Evolutionary conservation across 371 early-diverging fungal species (phyloP).

Genomic region (Saksenaea oblongispora): DNA sequence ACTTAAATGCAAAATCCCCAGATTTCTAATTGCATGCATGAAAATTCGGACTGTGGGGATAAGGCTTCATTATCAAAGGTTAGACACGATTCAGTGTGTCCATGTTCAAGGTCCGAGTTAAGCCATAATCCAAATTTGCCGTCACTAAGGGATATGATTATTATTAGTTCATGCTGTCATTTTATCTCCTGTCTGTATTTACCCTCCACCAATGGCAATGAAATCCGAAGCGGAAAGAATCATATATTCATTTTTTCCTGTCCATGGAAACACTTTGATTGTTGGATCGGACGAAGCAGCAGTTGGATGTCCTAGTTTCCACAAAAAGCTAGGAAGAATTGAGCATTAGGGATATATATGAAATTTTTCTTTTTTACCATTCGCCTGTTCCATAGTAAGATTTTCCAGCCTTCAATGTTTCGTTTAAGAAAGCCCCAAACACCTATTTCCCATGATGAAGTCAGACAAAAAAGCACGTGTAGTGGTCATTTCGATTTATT

Average conservation of each 20-base stretch:
- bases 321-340: constrained; percentile 30
- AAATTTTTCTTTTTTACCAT: constrained; percentile 58
- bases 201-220: constrained; percentile 93
- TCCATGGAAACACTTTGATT: constrained; percentile 74
- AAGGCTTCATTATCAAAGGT: constrained; percentile 90
- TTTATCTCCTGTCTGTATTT: constrained; percentile 14
- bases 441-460: constrained; percentile 48
- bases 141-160: constrained; percentile 46
- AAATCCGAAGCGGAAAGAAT: constrained; percentile 79
- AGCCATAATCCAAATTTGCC: constrained; percentile 93
- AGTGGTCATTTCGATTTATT: constrained; percentile 12
- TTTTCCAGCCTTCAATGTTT: constrained; percentile 63
- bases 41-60: constrained; percentile 36
- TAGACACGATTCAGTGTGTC: constrained; percentile 77
- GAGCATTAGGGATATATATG: neutral
- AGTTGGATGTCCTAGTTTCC: constrained; percentile 23
- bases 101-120: constrained; percentile 83
- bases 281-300: constrained; percentile 13
- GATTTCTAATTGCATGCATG: constrained; percentile 41
- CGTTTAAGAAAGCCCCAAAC: constrained; percentile 88
- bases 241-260: constrained; percentile 90
- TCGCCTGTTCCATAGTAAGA: constrained; percentile 92
- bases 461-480: neutral
- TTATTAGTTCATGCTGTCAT: neutral
- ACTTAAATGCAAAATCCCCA: constrained; percentile 31